A percentile compares a stretch with the other conserved stretches of the same genome.
Evolutionary conservation across 192 early-diverging fungal species (phyloP).

Genomic region (Globomyces pollinis-pini): DNA sequence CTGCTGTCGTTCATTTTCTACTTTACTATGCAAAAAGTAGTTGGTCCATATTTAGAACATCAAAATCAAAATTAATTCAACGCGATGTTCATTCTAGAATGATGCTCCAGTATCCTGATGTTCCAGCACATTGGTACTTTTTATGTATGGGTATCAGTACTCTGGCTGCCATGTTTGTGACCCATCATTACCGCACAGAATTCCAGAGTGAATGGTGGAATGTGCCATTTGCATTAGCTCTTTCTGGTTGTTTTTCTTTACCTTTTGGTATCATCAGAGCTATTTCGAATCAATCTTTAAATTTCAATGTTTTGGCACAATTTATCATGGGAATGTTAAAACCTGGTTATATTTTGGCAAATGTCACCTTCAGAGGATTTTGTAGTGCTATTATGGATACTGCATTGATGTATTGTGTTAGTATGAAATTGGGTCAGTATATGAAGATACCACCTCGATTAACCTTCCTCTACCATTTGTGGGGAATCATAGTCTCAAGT

Average conservation of each 20-base stretch:
- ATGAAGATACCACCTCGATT: slow-evolving; percentile 61
- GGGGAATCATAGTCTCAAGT: slow-evolving; percentile 43
- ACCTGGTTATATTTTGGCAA: slow-evolving; percentile 53
- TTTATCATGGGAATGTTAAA: slow-evolving; percentile 70
- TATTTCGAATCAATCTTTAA: slow-evolving; percentile 66
- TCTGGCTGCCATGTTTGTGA: background rate
- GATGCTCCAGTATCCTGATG: slow-evolving; percentile 67
- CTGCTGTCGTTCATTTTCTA: slow-evolving; percentile 13
- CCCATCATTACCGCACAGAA: background rate
- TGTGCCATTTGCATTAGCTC: slow-evolving; percentile 5
- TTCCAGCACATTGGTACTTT: slow-evolving; percentile 73
- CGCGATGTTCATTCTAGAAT: slow-evolving; percentile 64
- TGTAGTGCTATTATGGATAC: slow-evolving; percentile 47
- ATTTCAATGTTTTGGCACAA: slow-evolving; percentile 75
- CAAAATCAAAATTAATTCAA: background rate
- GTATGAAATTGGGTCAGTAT: slow-evolving; percentile 52
- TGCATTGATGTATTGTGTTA: slow-evolving; percentile 47
- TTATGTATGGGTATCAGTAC: too few species aligned
- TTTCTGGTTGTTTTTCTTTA: slow-evolving; percentile 57
- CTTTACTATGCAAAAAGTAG: slow-evolving; percentile 13
- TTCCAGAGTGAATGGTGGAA: slow-evolving; percentile 21
- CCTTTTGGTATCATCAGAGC: slow-evolving; percentile 76
- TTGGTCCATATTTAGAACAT: background rate
- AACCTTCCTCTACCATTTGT: slow-evolving; percentile 52
- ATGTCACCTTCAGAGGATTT: slow-evolving; percentile 58